Evolutionary conservation across 768 basidiomycete genomes (phyloP).

Genomic region (Russula compacta): DNA sequence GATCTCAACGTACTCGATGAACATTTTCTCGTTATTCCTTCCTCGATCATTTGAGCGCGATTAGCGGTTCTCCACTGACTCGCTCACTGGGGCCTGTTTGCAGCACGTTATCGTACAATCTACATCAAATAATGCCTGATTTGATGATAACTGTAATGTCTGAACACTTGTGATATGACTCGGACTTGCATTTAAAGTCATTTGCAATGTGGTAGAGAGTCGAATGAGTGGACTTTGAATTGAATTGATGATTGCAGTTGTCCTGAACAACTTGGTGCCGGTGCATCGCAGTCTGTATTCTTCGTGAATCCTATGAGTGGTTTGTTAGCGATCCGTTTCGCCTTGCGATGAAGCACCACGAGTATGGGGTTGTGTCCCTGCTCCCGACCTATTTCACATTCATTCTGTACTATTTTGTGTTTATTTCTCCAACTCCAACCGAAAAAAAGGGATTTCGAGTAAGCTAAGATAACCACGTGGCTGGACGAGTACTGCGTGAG

Average conservation of each 20-base stretch:
- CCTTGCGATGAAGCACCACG: too few species aligned
- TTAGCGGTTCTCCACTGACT: not conserved
- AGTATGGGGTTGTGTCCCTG: too few species aligned
- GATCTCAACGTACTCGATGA: not conserved
- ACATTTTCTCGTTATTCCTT: not conserved
- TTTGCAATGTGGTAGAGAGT: not conserved
- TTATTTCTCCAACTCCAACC: too few species aligned
- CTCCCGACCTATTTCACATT: too few species aligned
- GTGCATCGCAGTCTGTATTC: too few species aligned
- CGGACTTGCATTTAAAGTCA: too few species aligned
- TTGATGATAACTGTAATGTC: not conserved
- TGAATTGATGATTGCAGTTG: not conserved
- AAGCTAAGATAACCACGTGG: conserved; percentile 14
- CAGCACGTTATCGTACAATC: not conserved
- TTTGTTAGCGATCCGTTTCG: too few species aligned
- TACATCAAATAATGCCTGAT: not conserved
- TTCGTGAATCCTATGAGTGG: too few species aligned
- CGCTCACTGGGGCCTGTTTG: not conserved
- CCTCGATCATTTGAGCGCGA: not conserved
- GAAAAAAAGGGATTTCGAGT: not conserved
- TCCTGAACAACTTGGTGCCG: too few species aligned
- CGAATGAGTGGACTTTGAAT: not conserved
- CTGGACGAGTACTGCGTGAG: not conserved
- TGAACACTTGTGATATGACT: not conserved
- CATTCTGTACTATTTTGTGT: too few species aligned